Percentiles rank a stretch among this genome's conserved stretches.
Conservation (phyloP, 2,329 filamentous ascomycete species). For the Davidsoniella australis region DNA sequence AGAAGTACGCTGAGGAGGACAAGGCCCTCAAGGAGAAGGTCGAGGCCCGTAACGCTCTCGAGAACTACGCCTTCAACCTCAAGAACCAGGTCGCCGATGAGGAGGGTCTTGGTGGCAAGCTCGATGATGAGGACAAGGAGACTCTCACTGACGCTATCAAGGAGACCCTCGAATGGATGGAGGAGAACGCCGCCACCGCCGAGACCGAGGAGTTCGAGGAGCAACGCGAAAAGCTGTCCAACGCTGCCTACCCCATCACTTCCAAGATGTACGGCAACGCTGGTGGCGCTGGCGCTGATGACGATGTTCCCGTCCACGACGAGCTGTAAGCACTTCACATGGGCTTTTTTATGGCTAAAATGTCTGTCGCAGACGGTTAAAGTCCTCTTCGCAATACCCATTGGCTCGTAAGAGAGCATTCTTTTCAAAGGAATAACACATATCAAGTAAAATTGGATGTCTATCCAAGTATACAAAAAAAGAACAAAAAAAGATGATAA, state of each 20-base stretch:
- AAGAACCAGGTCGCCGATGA: constrained; percentile 99
- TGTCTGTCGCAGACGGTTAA: too few relatives aligned
- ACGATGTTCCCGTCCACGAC: constrained; percentile 60
- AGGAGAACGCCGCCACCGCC: constrained; percentile 78
- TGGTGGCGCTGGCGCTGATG: constrained; percentile 45
- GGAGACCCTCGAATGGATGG: constrained; percentile 92
- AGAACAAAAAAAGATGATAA: too few relatives aligned
- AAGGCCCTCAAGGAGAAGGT: constrained; percentile 96
- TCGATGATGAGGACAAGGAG: constrained; percentile 97
- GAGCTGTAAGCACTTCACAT: constrained; percentile 48
- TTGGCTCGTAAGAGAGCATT: constrained; percentile 13
- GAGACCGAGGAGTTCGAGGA: constrained; percentile 92
- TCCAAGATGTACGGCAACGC: constrained; percentile 80
- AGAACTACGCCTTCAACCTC: constrained; percentile 97
- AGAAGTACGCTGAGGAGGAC: constrained; percentile 98
- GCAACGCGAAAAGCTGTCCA: constrained; percentile 97
- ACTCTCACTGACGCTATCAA: constrained; percentile 88
- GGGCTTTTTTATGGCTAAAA: neutral
- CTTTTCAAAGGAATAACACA: too few relatives aligned
- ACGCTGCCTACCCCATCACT: constrained; percentile 95
- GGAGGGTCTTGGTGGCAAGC: constrained; percentile 93
- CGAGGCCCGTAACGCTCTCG: constrained; percentile 85
- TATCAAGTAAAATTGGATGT: neutral
- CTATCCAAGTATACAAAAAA: too few relatives aligned
- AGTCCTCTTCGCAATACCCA: constrained; percentile 6